phyloP scores from a whole-genome alignment of 768 basidiomycete genomes.

The Sistotremastrum niveocremeum region DNA sequence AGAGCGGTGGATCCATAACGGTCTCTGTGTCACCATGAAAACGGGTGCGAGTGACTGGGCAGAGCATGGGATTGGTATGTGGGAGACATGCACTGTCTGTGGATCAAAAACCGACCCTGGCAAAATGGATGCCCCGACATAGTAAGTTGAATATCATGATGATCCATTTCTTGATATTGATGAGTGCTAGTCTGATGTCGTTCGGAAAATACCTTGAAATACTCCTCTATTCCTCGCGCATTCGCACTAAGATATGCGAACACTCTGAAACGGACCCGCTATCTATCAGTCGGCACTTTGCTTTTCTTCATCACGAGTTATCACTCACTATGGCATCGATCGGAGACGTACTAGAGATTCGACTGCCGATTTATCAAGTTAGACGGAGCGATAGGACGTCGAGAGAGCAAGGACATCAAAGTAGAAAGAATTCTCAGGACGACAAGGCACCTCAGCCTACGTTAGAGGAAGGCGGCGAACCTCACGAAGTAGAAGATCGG shows the following conservation, averaged over 20 bases:
- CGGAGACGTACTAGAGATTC: slow-evolving; percentile 48
- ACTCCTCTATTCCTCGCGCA: slow-evolving; percentile 29
- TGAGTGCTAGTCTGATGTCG: slow-evolving; percentile 29
- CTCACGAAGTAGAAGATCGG: too few relatives aligned
- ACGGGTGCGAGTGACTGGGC: slow-evolving; percentile 4
- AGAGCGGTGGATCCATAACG: slow-evolving; percentile 25
- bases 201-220: slow-evolving; percentile 48
- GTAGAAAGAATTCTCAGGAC: slow-evolving; percentile 2
- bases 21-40: slow-evolving; percentile 16
- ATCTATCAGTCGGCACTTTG: slow-evolving; percentile 27
- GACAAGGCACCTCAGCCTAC: slow-evolving; percentile 1
- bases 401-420: slow-evolving; percentile 6
- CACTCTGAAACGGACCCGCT: slow-evolving; percentile 26
- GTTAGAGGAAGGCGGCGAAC: slow-evolving; percentile 5
- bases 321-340: slow-evolving; percentile 32
- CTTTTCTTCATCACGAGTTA: slow-evolving; percentile 21
- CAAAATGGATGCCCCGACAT: slow-evolving; percentile 35
- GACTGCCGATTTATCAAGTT: slow-evolving; percentile 48
- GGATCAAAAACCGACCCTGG: slow-evolving; percentile 18
- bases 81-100: slow-evolving; percentile 40
- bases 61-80: slow-evolving; percentile 26
- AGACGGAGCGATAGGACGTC: slow-evolving; percentile 14
- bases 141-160: slow-evolving; percentile 24
- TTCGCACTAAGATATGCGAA: slow-evolving; percentile 30
- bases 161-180: background rate